Conservation (phyloP, 768 basidiomycete genomes). For the Candolleomyces eurysporus region DNA sequence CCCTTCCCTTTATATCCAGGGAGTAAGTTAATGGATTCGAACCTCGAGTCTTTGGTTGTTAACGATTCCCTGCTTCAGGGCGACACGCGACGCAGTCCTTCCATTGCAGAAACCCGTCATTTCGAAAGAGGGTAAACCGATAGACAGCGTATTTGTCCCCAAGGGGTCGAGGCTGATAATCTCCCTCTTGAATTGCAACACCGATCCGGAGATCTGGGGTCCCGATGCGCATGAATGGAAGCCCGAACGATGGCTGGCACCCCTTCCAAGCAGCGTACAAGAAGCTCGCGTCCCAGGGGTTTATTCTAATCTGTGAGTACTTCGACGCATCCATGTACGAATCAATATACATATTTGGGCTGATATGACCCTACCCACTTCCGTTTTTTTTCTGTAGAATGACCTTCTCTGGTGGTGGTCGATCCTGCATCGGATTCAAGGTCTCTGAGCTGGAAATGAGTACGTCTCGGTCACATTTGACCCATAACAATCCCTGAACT, state of each 20-base stretch:
- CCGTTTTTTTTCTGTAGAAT: conserved; percentile 26
- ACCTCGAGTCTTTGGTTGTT: too few relatives aligned
- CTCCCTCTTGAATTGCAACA: conserved; percentile 26
- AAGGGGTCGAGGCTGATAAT: conserved; percentile 24
- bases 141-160: conserved; percentile 22
- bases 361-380: neutral
- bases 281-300: conserved; percentile 15
- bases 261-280: conserved; percentile 30
- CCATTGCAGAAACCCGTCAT: neutral
- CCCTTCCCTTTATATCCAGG: too few relatives aligned
- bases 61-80: too few relatives aligned
- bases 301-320: conserved; percentile 15
- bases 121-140: conserved; percentile 21
- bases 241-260: conserved; percentile 37
- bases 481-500: neutral
- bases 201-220: conserved; percentile 34
- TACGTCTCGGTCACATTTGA: conserved; percentile 18
- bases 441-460: conserved; percentile 50
- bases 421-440: conserved; percentile 49
- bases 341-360: neutral
- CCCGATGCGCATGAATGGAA: conserved; percentile 34
- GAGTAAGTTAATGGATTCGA: too few relatives aligned
- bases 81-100: too few relatives aligned
- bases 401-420: conserved; percentile 43
- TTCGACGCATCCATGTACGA: too few relatives aligned